Evolutionary conservation across 2,329 filamentous ascomycete species (phyloP), one percentile per base, ranked within the genome.

Genomic region (Aspergillus nomiae): DNA sequence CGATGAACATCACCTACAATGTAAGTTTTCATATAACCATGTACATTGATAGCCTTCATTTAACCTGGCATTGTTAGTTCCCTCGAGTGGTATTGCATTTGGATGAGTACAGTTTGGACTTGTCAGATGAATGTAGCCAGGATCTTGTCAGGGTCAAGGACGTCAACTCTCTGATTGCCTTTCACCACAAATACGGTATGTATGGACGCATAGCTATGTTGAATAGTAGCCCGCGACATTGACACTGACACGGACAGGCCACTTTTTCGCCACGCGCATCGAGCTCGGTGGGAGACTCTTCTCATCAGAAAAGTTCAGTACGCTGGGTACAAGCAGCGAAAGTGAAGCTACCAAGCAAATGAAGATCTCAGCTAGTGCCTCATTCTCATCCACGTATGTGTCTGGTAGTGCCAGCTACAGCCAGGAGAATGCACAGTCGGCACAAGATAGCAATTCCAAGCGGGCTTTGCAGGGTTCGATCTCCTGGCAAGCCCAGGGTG

Each of bases 401-500:
- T n/a, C 12, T 16, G 48, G 14, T 30, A 19, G 14, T 32, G 48
- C 14, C 26, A 32, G 48, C 6, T 16, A 16, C 48, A 6, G 14
- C 5, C 48, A 51, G 3, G 26, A 51, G 26, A 30, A 30, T 19
- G 24, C 19, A n/a, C 14, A 26, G 21, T 30, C 24, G 12, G 5
- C 1, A 0, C 12, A 19, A 8, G 28, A 51, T 12, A 19, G 9
- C 26, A 7, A 51, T 11, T 1, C 48, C 19, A 16, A 10, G 4
- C 12, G 48, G 1, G 21, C 8, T 10, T 14, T 51, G 48, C 12
- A 51, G 14, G 21, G 24, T 2, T 10, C 59, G 4, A 46, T 69
- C n/a, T 64, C 65, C 11, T 69, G 65, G 67, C 50, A 66, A 32
- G 67, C 65, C 5, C 54, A 61, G 19, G 67, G 67, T 26, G 67